Percentiles rank a stretch among this genome's conserved stretches.
Conservation (phyloP, 2,329 filamentous ascomycete genomes). For the Cladosporium velox region DNA sequence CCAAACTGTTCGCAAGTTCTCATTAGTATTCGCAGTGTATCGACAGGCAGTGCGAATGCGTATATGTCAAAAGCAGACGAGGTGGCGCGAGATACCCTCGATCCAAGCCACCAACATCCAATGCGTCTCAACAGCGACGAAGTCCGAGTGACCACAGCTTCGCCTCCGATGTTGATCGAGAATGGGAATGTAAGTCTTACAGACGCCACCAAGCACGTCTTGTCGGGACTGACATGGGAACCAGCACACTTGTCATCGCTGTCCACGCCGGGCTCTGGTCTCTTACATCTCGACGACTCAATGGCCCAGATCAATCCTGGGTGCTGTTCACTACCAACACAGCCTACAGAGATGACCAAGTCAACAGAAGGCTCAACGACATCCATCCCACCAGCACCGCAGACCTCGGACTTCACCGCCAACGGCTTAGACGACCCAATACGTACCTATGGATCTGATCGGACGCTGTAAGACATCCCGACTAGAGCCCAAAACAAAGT, state of each 20-base stretch:
- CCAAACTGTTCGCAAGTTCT: background rate
- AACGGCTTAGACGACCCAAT: background rate
- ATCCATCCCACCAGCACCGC: background rate
- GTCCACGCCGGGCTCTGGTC: conserved; percentile 3
- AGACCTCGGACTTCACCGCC: background rate
- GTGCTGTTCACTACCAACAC: conserved; percentile 9
- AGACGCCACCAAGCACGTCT: no score
- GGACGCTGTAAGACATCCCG: background rate
- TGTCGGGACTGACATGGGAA: background rate
- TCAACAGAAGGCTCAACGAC: background rate
- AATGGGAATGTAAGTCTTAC: conserved; percentile 10
- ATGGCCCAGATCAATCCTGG: background rate
- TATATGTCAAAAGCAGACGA: conserved; percentile 18
- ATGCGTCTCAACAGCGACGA: background rate
- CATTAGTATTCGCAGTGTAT: conserved; percentile 1
- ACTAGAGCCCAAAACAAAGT: background rate
- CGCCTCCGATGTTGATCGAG: conserved; percentile 5
- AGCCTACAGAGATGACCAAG: background rate
- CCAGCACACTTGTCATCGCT: conserved; percentile 7
- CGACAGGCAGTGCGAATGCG: conserved; percentile 12
- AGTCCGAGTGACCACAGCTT: conserved; percentile 9
- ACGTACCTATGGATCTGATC: background rate
- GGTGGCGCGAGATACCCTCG: conserved; percentile 17
- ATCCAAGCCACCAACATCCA: background rate
- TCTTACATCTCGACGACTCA: conserved; percentile 4